Evolutionary conservation across 2,329 filamentous ascomycete species (phyloP).

Genomic region (Pseudogymnoascus sp.): DNA sequence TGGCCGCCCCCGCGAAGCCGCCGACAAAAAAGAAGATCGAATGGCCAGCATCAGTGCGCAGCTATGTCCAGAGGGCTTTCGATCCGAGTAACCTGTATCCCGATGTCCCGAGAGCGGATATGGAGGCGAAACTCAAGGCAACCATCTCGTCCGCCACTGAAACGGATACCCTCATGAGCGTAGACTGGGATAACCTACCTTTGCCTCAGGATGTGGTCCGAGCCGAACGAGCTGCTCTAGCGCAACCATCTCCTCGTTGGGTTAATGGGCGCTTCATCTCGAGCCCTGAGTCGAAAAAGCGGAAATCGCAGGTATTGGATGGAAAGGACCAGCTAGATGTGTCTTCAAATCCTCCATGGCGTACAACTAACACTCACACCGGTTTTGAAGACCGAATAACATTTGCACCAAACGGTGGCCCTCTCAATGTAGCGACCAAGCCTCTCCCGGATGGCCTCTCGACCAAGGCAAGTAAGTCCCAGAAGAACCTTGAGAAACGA

Average conservation of each 20-base stretch:
- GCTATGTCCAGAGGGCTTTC: conserved; percentile 86
- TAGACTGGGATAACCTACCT: conserved; percentile 77
- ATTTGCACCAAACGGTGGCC: conserved; percentile 19
- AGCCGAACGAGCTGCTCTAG: conserved; percentile 51
- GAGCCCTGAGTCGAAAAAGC: conserved; percentile 52
- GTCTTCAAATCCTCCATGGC: conserved; percentile 58
- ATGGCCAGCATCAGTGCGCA: conserved; percentile 75
- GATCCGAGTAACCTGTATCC: conserved; percentile 59
- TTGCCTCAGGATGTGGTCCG: conserved; percentile 74
- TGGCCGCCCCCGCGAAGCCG: conserved; percentile 26
- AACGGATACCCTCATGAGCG: conserved; percentile 56
- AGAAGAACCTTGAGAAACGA: conserved; percentile 78
- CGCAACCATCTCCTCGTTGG: conserved; percentile 35
- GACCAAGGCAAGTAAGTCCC: conserved; percentile 72
- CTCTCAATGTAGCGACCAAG: conserved; percentile 33
- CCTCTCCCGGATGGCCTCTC: conserved; percentile 36
- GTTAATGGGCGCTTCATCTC: conserved; percentile 11
- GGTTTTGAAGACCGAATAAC: conserved; percentile 69
- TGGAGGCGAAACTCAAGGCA: conserved; percentile 76
- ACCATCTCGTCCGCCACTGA: conserved; percentile 79
- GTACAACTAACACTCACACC: conserved; percentile 51
- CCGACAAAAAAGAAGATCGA: conserved; percentile 54
- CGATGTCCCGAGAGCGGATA: conserved; percentile 55
- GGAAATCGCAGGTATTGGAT: conserved; percentile 65
- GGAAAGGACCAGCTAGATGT: conserved; percentile 42